Evolutionary conservation across 768 basidiomycete genomes (phyloP).

Genomic region (Boletus rufocinnamomeus): DNA sequence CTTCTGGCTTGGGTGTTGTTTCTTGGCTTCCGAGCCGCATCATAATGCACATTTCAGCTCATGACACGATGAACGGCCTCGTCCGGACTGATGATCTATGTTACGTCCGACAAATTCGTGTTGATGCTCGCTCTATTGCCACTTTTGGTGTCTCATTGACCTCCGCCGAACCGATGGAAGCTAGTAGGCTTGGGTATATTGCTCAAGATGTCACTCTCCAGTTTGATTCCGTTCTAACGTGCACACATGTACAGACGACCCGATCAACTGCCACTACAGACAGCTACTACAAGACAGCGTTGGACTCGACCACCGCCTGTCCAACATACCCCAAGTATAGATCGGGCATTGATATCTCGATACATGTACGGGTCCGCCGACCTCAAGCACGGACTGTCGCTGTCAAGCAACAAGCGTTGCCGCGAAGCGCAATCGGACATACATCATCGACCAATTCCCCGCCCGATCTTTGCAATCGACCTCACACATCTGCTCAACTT

Average conservation of each 20-base stretch:
- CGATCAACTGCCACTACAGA: conserved; percentile 1
- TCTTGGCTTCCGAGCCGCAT: conserved; percentile 9
- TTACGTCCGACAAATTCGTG: conserved; percentile 3
- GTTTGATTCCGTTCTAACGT: conserved; percentile 7
- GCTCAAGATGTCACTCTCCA: conserved; percentile 5
- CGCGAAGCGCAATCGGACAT: conserved; percentile 65
- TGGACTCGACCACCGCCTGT: conserved; percentile 13
- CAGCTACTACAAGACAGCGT: not conserved
- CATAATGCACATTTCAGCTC: not conserved
- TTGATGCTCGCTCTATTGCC: not conserved
- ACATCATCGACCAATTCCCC: conserved; percentile 73
- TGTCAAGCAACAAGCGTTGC: conserved; percentile 44
- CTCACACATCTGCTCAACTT: conserved; percentile 57
- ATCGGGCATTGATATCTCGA: conserved; percentile 3
- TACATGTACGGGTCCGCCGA: conserved; percentile 1
- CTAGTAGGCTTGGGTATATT: not conserved
- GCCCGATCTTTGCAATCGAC: conserved; percentile 58
- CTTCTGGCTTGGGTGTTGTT: conserved; percentile 19
- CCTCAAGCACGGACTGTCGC: conserved; percentile 13
- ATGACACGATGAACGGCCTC: not conserved
- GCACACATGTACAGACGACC: not conserved
- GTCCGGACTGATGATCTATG: conserved; percentile 4
- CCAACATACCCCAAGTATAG: not conserved
- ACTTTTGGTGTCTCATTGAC: not conserved
- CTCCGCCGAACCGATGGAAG: conserved; percentile 4